Base-by-base conservation (phyloP, 352 stramenopile genomes). In the Plasmopara halstedii region DNA sequence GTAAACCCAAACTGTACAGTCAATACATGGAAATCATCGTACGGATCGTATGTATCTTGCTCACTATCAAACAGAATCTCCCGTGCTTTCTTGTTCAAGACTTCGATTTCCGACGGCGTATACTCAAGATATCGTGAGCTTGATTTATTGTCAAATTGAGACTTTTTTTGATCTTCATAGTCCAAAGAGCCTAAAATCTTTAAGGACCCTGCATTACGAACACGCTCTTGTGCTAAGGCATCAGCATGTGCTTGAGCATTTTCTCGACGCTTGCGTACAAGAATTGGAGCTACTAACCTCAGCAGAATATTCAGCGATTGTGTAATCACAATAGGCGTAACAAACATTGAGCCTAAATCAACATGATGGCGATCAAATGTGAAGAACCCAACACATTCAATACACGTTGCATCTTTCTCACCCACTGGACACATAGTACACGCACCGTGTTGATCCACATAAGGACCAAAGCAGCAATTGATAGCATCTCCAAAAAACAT, bases 401-500 rank as follows among this genome's bases (percentile, higher is more conserved):
- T 80, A 34, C 82, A 93, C 4, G 61, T 70, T 5, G 56, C 68
- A 26, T 86, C 74, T 44, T 87, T 85, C 9, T 67, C 55, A 17
- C 73, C 77, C 23, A 84, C 49, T 15, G 77, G 82, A 56, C 75
- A 91, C 14, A 62, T 56, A 5, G 62, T 76, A 22, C 81, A 93
- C 26, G 62, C 51, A 3, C 77, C 73, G 34, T 86, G 67, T 53
- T 83, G 66, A 20, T 88, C 62, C 6, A 94, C 73, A 51, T 94
- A 90, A 26, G 82, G 82, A 0, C 82, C 82, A 50, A 94, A 94
- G 58, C 82, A 94, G 53, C 80, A 94, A 50, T 94, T 94, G 53
- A 88, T 85, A 1, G 61, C 64, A 42, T 94, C 82, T 15, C 77
- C 70, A 29, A 84, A 90, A n/a, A 88, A 72, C 48, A 70, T 66